Evolutionary conservation across 192 early-diverging fungal genomes (phyloP), one percentile per base, ranked within the genome.

Genomic region (Umbelopsis ramanniana): DNA sequence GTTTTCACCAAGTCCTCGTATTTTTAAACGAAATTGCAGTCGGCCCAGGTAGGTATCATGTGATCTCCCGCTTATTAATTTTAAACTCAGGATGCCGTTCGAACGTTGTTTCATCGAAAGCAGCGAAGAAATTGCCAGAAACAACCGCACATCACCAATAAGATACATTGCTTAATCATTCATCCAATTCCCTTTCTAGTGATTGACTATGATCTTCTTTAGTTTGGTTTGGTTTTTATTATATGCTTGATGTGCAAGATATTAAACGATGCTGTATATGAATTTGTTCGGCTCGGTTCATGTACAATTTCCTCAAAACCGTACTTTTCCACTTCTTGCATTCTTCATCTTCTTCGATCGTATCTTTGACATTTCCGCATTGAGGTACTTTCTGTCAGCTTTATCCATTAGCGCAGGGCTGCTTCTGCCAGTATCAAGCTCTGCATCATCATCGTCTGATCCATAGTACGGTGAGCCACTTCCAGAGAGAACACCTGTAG

Each of bases 281-380:
- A 43, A 1, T 4, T 43, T 7, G 40, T 43, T 43, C 8, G 40
- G 52, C 19, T 43, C 66, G 6, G n/a, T 67, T 67, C 43, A 14
- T 7, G 35, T 22, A 45, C 22, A 45, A 46, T 17, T 50, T 33
- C 29, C 11, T 33, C 33, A 63, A 37, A 35, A 63, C 26, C 57
- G 57, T 17, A 37, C 57, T 63, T 63, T 63, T 4, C 57, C 57
- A 63, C 33, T 63, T 63, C 57, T 29, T 12, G 57, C 57, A 14
- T n/a, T 63, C 57, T 63, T 63, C 26, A 63, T 17, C 33, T 63
- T 63, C 33, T 63, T 63, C 5, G 29, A 37, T 4, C 57, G 26
- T n/a, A 63, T 63, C 57, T 63, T 63, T 14, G 57, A 22, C 57
- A 63, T 63, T 26, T 63, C 57, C 8, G 57, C 57, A 63, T 63